These are phyloP conservation scores for Pontederia crassipes DNA, from an alignment of 176 grass and related monocot species.

Conservation along the genomic window DNA sequence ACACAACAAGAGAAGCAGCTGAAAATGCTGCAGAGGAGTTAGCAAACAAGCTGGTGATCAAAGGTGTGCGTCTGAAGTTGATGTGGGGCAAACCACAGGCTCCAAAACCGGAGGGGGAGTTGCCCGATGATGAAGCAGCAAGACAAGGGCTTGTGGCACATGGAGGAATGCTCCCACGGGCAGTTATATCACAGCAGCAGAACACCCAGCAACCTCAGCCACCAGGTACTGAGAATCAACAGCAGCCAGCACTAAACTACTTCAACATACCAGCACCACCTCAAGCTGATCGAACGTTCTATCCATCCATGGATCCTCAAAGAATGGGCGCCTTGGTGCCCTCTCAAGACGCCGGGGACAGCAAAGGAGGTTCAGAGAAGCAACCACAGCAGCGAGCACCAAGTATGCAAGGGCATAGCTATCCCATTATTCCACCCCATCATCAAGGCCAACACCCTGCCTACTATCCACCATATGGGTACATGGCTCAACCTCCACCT, in stretches of 20 bases:
- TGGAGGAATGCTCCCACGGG: constrained; percentile 75
- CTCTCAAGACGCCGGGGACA: not conserved
- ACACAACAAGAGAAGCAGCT: constrained; percentile 79
- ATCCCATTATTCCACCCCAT: constrained; percentile 2
- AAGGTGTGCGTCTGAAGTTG: constrained; percentile 80
- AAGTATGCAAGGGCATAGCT: not conserved
- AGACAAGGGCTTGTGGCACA: constrained; percentile 60
- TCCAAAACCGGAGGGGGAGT: constrained; percentile 39
- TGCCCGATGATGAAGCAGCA: constrained; percentile 31
- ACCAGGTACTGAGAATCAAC: constrained; percentile 37
- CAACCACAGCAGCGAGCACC: not conserved
- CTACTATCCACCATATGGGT: constrained; percentile 7
- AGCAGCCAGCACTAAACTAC: constrained; percentile 42
- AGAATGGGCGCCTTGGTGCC: constrained; percentile 7
- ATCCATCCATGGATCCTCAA: constrained; percentile 11
- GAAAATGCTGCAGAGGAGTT: constrained; percentile 92
- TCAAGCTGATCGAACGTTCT: constrained; percentile 2
- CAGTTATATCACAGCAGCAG: constrained; percentile 89
- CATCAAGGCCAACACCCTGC: not conserved
- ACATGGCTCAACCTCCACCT: not conserved
- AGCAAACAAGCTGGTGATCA: constrained; percentile 88
- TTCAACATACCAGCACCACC: constrained; percentile 24
- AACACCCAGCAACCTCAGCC: constrained; percentile 47
- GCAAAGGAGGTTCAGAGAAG: constrained; percentile 5
- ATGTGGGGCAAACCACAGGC: constrained; percentile 95